A percentile compares a stretch with the other conserved stretches of the same genome.
These are phyloP conservation scores for Pichia manshurica DNA, from an alignment of 805 yeast species.

Conservation along the genomic window DNA sequence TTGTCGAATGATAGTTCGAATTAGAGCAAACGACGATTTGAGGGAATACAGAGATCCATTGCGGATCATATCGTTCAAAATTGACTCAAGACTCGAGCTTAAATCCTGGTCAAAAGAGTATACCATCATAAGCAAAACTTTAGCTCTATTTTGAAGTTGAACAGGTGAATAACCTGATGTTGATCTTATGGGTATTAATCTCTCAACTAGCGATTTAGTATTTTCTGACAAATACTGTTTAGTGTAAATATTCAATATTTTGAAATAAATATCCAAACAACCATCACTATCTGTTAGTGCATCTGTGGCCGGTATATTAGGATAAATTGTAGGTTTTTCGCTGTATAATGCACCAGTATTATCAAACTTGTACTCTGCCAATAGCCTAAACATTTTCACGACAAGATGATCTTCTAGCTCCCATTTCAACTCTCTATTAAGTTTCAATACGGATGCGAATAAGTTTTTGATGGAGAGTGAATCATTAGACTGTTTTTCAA, in stretches of 20 bases:
- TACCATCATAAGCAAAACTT: slow-evolving; percentile 27
- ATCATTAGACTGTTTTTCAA: neutral
- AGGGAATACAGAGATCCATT: slow-evolving; percentile 10
- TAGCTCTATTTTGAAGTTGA: slow-evolving; percentile 27
- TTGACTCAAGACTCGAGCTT: slow-evolving; percentile 17
- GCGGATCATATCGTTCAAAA: slow-evolving; percentile 18
- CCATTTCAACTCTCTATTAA: slow-evolving; percentile 26
- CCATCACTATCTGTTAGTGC: slow-evolving; percentile 23
- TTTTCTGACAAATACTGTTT: slow-evolving; percentile 14
- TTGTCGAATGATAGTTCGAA: slow-evolving; percentile 7
- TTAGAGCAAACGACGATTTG: slow-evolving; percentile 9
- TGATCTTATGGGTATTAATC: slow-evolving; percentile 31
- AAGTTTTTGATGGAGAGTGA: slow-evolving; percentile 14
- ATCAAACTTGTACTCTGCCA: slow-evolving; percentile 26
- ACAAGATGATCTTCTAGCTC: slow-evolving; percentile 28
- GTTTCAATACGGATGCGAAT: slow-evolving; percentile 18
- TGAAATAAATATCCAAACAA: slow-evolving; percentile 29
- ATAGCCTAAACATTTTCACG: slow-evolving; percentile 24
- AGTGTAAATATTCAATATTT: slow-evolving; percentile 23
- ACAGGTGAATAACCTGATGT: slow-evolving; percentile 22
- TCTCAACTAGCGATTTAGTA: slow-evolving; percentile 25
- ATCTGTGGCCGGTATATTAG: slow-evolving; percentile 14
- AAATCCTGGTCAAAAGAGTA: slow-evolving; percentile 27
- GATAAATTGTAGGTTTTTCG: slow-evolving; percentile 11
- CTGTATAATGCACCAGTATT: slow-evolving; percentile 19